phyloP scores from a whole-genome alignment of 2,329 filamentous ascomycete species.

The Phialophora macrospora region DNA sequence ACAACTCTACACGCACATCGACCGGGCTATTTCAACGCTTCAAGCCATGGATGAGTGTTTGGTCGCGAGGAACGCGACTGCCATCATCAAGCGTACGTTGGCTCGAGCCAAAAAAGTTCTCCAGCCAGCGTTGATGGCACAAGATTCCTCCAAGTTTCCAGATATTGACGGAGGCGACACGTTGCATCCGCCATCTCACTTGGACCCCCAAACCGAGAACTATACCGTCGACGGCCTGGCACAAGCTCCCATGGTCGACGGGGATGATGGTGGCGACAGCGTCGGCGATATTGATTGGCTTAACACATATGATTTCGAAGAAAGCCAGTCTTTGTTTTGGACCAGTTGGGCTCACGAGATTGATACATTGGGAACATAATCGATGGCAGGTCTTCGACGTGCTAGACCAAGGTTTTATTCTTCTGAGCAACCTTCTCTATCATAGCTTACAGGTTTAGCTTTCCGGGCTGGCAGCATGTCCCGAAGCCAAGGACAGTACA shows the following conservation, averaged over 20 bases:
- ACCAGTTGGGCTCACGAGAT: slow-evolving; percentile 29
- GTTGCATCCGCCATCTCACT: background rate
- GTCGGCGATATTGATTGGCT: slow-evolving; percentile 24
- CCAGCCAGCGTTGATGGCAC: slow-evolving; percentile 16
- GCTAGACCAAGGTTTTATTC: no score
- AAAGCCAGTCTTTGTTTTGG: slow-evolving; percentile 30
- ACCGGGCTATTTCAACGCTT: slow-evolving; percentile 49
- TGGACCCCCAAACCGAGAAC: background rate
- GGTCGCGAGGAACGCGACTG: slow-evolving; percentile 46
- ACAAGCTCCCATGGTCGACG: slow-evolving; percentile 9
- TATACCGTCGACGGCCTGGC: background rate
- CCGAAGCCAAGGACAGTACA: slow-evolving; percentile 22
- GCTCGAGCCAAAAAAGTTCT: slow-evolving; percentile 22
- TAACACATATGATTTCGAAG: slow-evolving; percentile 20
- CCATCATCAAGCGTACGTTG: slow-evolving; percentile 26
- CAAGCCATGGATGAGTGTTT: slow-evolving; percentile 51
- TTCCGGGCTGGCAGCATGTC: slow-evolving; percentile 14
- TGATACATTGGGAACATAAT: slow-evolving; percentile 24
- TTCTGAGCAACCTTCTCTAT: no score
- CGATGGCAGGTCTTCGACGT: no score
- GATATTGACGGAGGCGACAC: background rate
- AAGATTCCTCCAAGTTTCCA: background rate
- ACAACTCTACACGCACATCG: slow-evolving; percentile 41
- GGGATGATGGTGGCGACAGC: background rate
- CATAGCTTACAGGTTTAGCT: slow-evolving; percentile 27